phyloP scores from a whole-genome alignment of 345 rosid genomes.

The Nephelium lappaceum region DNA sequence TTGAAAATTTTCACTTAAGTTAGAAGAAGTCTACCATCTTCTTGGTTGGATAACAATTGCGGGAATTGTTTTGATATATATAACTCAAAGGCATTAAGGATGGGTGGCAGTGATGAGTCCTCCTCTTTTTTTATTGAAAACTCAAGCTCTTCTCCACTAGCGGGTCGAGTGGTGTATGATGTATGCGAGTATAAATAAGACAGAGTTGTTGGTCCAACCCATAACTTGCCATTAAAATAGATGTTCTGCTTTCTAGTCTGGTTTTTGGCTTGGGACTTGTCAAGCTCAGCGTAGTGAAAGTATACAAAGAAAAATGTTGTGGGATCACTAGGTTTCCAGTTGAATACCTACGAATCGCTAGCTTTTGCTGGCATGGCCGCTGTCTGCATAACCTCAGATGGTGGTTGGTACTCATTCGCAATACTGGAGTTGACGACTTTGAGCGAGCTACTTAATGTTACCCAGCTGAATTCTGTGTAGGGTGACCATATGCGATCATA shows the following conservation, averaged over 20 bases:
- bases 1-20: no score
- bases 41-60: neutral
- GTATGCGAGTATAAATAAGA: no score
- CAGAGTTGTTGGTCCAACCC: neutral
- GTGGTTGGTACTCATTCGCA: neutral
- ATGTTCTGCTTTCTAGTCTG: neutral
- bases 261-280: neutral
- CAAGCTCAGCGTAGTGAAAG: constrained; percentile 31
- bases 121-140: neutral
- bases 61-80: neutral
- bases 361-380: no score
- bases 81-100: neutral
- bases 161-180: neutral
- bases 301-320: constrained; percentile 10
- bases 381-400: constrained; percentile 25
- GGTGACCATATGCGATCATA: constrained; percentile 46
- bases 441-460: constrained; percentile 1
- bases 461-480: neutral
- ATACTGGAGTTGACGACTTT: no score
- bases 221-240: neutral
- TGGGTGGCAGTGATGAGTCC: neutral
- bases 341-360: constrained; percentile 1
- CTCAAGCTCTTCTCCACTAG: neutral
- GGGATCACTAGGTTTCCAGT: neutral
- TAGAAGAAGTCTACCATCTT: neutral